Evolutionary conservation across 441 rosid genomes (phyloP), one percentile per base, ranked within the genome.

Genomic region (Omphalea diandra): DNA sequence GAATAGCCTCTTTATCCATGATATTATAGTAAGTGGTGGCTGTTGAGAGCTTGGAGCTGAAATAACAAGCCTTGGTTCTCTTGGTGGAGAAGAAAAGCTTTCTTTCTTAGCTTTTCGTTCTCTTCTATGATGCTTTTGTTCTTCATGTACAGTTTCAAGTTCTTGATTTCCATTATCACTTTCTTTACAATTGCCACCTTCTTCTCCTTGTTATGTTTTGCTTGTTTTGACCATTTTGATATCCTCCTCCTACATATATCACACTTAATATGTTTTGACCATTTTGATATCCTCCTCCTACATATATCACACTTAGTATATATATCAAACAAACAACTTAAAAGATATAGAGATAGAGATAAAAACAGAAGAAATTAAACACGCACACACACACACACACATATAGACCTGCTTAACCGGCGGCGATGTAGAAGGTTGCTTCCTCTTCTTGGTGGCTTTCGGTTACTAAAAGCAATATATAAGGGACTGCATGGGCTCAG

Each of bases 101-200:
- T 87, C 76, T 79, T 83, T 81, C 80, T 85, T 61, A 93, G 84
- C 84, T 79, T 86, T 80, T 93, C 86, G 17, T 93, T 93, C 82
- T 88, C 93, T 81, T 79, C 73, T 6, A 86, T 77, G 58, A 93
- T 88, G 70, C 77, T 82, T 68, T 82, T 86, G 73, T 93, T 93
- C 90, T 83, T 80, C 78, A 83, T 69, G 78, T 84, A 86, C 63
- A 93, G 88, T 79, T 73, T 88, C 81, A 88, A 38, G 81, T 93
- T 93, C 68, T 72, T 81, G 58, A 83, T 73, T 71, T 83, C 83
- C 80, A 89, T n/a, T n/a, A n/a, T 83, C 69, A 80, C 79, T 17
- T 68, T n/a, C n/a, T n/a, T n/a, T n/a, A n/a, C n/a, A n/a, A n/a
- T n/a, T n/a, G n/a, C n/a, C n/a, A n/a, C n/a, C n/a, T n/a, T n/a